Conservation (phyloP, 1,139 yeast species). For the Kodamaea fungicola region DNA sequence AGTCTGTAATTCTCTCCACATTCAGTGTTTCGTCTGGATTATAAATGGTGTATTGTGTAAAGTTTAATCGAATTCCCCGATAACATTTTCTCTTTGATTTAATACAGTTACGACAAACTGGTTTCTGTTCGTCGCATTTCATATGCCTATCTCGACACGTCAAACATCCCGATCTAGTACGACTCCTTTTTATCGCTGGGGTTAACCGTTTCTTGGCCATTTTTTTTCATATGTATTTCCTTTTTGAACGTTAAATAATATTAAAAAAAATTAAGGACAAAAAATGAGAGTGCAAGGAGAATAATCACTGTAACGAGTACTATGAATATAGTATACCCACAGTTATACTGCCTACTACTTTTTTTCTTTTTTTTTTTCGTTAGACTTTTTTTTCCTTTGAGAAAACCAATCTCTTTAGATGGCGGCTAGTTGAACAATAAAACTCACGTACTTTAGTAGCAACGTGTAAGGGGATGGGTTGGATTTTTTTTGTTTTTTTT, state of each 20-base stretch:
- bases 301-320: too few relatives aligned
- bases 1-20: neutral
- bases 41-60: conserved; percentile 42
- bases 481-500: too few relatives aligned
- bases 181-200: conserved; percentile 24
- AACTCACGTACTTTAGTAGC: neutral
- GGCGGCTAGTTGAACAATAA: neutral
- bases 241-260: too few relatives aligned
- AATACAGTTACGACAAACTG: conserved; percentile 44
- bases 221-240: neutral
- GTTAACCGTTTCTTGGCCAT: conserved; percentile 19
- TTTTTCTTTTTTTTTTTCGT: neutral
- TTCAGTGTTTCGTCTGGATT: conserved; percentile 25
- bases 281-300: too few relatives aligned
- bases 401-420: neutral
- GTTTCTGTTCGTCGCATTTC: conserved; percentile 48
- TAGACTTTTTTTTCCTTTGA: neutral
- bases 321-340: too few relatives aligned
- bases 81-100: conserved; percentile 42
- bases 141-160: conserved; percentile 49
- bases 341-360: neutral
- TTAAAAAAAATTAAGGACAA: too few relatives aligned
- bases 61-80: conserved; percentile 44
- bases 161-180: conserved; percentile 45
- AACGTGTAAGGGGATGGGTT: neutral